phyloP scores from a whole-genome alignment of 177 flowering plant species.

The Vitis hybrid region DNA sequence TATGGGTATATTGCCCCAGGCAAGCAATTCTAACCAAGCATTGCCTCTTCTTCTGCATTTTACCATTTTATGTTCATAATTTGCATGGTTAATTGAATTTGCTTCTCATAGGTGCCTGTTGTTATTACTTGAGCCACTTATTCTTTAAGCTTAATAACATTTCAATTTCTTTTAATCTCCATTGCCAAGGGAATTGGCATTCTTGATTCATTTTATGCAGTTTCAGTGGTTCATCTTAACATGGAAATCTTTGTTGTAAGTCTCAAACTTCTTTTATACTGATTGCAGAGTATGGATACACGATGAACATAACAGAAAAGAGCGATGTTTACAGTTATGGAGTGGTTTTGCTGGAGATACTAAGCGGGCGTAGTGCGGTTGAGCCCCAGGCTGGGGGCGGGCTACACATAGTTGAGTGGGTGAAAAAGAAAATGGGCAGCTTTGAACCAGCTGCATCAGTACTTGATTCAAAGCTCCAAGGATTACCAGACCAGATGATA shows the following conservation, averaged over 20 bases:
- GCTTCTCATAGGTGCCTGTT: neutral
- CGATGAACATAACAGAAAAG: constrained; percentile 95
- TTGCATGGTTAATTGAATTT: neutral
- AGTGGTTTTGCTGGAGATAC: constrained; percentile 80
- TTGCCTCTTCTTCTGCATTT: neutral
- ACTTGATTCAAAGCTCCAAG: constrained; percentile 76
- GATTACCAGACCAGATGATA: constrained; percentile 79
- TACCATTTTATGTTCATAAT: neutral
- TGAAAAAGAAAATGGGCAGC: constrained; percentile 90
- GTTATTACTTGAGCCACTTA: neutral
- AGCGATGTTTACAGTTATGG: constrained; percentile 99
- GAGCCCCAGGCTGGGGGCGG: constrained; percentile 75
- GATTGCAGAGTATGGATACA: constrained; percentile 89
- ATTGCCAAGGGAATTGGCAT: too few species aligned
- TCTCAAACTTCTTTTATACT: neutral
- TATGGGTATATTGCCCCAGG: constrained; percentile 62
- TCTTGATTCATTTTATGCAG: neutral
- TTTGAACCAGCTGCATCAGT: constrained; percentile 75
- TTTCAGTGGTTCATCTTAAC: neutral
- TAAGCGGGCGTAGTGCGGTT: constrained; percentile 83
- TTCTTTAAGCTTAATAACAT: neutral
- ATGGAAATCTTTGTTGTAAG: neutral
- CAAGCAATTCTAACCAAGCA: constrained; percentile 5
- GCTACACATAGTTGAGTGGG: constrained; percentile 96
- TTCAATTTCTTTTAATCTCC: too few species aligned